Evolutionary conservation across 1,284 basidiomycete species (phyloP), one percentile per base, ranked within the genome.

Genomic region (Apiotrichum gamsii): DNA sequence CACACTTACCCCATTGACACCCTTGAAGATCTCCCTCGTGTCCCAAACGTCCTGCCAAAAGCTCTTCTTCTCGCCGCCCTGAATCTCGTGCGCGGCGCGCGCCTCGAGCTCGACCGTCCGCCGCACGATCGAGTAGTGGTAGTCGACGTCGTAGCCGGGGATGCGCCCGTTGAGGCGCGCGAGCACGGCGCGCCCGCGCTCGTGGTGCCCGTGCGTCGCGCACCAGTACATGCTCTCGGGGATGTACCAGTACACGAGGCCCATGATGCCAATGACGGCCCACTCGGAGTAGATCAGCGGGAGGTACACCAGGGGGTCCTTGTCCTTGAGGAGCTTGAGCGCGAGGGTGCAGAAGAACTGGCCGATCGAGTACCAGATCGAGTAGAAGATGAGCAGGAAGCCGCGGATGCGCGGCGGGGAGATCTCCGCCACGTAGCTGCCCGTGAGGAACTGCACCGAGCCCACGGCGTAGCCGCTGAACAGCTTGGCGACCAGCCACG

Each of bases 381-480:
- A 57, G 40, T 58, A 63, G 38, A 51, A 54, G 33, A 59, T 56
- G 34, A 60, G 37, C 3, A 65, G 43, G 42, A 54, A 56, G 19
- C 63, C 64, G 36, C 62, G 45, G 20, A 57, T 58, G 14, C 58
- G 51, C 3, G 59, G 38, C 0, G 64, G 60, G 8, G 58, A 53
- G 19, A 64, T 43, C 39, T 66, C 64, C 16, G 59, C 51, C 21
- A 62, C 50, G 50, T 60, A 62, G 49, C 46, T 51, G 1, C 54
- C 54, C n/a, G 59, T 62, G 35, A 64, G 45, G 16, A 59, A 59
- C 38, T 66, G 62, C 4, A 64, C 53, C 16, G 45, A 52, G 5
- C 61, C 63, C 16, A 65, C 63, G 11, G 53, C 63, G 21, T 46
- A 60, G 9, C 61, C 61, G 11, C 58, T 57, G 40, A 58, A 51